Percentiles rank a stretch among this genome's conserved stretches.
phyloP scores from a whole-genome alignment of 371 early-diverging fungal species.

The Mortierella sp. region DNA sequence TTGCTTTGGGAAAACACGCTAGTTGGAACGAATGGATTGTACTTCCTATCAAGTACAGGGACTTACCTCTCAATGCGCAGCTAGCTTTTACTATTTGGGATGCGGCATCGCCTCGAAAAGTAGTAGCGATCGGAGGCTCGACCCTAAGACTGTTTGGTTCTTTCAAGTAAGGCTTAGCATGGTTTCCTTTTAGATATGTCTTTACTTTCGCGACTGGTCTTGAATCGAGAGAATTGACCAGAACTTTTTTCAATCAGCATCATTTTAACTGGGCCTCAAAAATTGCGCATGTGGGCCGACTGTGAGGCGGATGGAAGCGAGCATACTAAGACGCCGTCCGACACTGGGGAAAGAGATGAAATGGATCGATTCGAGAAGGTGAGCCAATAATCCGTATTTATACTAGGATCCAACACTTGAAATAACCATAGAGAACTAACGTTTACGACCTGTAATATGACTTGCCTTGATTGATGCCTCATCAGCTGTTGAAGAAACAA shows the following conservation, averaged over 20 bases:
- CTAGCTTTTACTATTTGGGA: constrained; percentile 88
- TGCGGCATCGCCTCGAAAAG: constrained; percentile 79
- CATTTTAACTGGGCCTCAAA: constrained; percentile 82
- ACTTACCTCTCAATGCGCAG: constrained; percentile 82
- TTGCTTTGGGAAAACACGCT: not conserved
- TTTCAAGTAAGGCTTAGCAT: constrained; percentile 66
- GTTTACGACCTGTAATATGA: not conserved
- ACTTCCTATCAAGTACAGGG: constrained; percentile 87
- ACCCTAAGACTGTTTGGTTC: constrained; percentile 84
- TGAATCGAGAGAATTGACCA: not conserved
- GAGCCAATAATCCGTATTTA: not conserved
- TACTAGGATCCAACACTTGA: not conserved
- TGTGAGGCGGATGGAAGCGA: constrained; percentile 74
- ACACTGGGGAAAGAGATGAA: constrained; percentile 67
- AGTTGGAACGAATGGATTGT: constrained; percentile 95
- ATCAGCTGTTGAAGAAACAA: constrained; percentile 82
- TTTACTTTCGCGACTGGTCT: not conserved
- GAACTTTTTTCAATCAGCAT: constrained; percentile 63
- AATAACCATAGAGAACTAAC: not conserved
- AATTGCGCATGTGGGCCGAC: constrained; percentile 78
- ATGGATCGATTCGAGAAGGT: constrained; percentile 93
- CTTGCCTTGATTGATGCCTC: not conserved
- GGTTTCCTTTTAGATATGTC: not conserved
- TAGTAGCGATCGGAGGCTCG: constrained; percentile 80
- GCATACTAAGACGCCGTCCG: constrained; percentile 73